These are phyloP conservation scores for Saxophila tyrrhenica DNA, from an alignment of 495 filamentous ascomycete species.

Conservation along the genomic window DNA sequence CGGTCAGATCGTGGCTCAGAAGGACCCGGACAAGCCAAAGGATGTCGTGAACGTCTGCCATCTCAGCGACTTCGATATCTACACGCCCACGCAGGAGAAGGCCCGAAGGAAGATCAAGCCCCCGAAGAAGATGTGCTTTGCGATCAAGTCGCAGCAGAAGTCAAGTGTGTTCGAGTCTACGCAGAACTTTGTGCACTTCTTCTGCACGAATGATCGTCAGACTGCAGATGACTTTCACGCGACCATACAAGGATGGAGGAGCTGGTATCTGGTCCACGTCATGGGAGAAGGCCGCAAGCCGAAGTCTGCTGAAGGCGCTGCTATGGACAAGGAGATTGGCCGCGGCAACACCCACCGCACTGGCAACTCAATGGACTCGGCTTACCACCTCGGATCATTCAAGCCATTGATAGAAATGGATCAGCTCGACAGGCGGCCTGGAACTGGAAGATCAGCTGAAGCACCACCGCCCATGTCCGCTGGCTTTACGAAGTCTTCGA, in stretches of 20 bases:
- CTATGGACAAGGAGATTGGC: background rate
- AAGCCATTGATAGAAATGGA: conserved; percentile 44
- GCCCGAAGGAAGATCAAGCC: conserved; percentile 30
- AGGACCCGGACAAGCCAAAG: conserved; percentile 53
- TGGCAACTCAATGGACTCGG: conserved; percentile 23
- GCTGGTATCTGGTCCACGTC: conserved; percentile 71
- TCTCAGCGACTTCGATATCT: conserved; percentile 89
- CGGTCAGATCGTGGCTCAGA: conserved; percentile 65
- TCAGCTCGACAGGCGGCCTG: conserved; percentile 29
- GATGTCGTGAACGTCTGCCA: conserved; percentile 66
- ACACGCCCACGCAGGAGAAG: conserved; percentile 56
- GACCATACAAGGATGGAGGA: conserved; percentile 68
- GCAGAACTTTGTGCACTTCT: conserved; percentile 84
- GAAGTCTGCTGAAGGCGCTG: conserved; percentile 18
- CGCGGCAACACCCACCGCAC: conserved; percentile 4
- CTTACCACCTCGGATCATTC: conserved; percentile 46
- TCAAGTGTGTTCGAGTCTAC: conserved; percentile 70
- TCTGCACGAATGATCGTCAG: conserved; percentile 61
- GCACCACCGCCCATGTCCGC: conserved; percentile 12
- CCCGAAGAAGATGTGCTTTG: conserved; percentile 64
- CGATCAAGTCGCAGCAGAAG: conserved; percentile 89
- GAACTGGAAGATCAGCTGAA: conserved; percentile 12
- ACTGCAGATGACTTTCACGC: conserved; percentile 57
- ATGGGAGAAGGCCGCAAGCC: conserved; percentile 43
- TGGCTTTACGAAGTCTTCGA: conserved; percentile 10